Percentiles rank a stretch among this genome's conserved stretches.
phyloP scores from a whole-genome alignment of 139 green algal species.

The Volvox reticuliferus region DNA sequence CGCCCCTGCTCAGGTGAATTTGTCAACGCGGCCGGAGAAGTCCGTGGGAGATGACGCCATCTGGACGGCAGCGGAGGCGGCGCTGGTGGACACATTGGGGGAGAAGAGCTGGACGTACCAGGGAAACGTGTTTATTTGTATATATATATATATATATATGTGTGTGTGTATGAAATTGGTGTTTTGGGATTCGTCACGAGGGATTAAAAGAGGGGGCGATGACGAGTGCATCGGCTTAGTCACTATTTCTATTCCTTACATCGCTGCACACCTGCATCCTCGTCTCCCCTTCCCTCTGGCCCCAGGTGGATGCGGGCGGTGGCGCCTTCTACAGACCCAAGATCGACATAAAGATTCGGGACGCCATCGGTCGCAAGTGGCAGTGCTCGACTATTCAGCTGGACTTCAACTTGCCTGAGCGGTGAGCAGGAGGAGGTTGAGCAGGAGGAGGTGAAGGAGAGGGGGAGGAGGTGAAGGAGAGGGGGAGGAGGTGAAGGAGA shows the following conservation, averaged over 20 bases:
- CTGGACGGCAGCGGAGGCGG: neutral
- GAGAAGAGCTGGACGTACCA: conserved; percentile 83
- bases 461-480: neutral
- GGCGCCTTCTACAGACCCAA: neutral
- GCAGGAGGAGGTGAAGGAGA: neutral
- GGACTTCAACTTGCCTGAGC: neutral
- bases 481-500: neutral
- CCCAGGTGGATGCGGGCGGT: too few relatives aligned
- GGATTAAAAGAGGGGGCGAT: too few relatives aligned
- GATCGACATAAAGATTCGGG: neutral
- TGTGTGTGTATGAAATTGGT: too few relatives aligned
- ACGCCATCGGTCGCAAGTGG: neutral
- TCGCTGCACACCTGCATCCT: too few relatives aligned
- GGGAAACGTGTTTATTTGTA: neutral
- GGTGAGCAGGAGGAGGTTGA: neutral
- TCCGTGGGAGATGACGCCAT: neutral
- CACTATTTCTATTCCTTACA: too few relatives aligned
- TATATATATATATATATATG: too few relatives aligned
- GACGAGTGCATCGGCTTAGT: too few relatives aligned
- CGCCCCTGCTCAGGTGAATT: conserved; percentile 37
- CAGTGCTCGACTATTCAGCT: neutral
- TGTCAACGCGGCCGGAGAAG: conserved; percentile 64
- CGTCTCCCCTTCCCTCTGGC: too few relatives aligned
- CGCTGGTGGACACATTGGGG: conserved; percentile 82
- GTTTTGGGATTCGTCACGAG: too few relatives aligned